phyloP scores from a whole-genome alignment of 345 rosid species.

The Hypericum androsaemum region DNA sequence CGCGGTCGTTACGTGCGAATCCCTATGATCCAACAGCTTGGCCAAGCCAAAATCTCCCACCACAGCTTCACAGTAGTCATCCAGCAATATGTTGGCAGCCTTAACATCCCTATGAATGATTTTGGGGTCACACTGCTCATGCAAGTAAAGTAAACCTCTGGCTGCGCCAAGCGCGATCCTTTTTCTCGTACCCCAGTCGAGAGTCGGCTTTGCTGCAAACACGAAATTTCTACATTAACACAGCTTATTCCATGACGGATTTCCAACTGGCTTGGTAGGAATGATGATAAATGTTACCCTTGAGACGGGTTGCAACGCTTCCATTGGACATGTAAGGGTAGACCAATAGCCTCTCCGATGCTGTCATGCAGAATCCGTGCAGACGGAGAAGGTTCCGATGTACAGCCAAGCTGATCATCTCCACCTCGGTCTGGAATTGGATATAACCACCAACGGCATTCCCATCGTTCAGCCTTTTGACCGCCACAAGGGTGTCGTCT shows the following conservation, averaged over 20 bases:
- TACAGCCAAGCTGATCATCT: slow-evolving; percentile 93
- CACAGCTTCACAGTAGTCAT: slow-evolving; percentile 71
- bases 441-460: slow-evolving; percentile 59
- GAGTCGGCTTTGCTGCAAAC: slow-evolving; percentile 56
- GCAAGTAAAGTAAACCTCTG: slow-evolving; percentile 83
- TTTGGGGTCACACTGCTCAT: slow-evolving; percentile 96
- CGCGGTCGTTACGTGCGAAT: slow-evolving; percentile 87
- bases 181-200: slow-evolving; percentile 90
- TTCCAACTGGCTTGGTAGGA: neutral
- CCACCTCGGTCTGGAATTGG: slow-evolving; percentile 90
- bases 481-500: slow-evolving; percentile 69
- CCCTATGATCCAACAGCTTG: slow-evolving; percentile 76
- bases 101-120: slow-evolving; percentile 92
- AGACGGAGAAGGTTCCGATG: slow-evolving; percentile 81
- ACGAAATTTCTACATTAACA: no score
- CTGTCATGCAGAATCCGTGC: slow-evolving; percentile 68
- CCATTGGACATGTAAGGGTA: slow-evolving; percentile 99
- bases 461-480: slow-evolving; percentile 71
- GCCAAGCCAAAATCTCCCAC: slow-evolving; percentile 97
- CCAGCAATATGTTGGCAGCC: slow-evolving; percentile 92
- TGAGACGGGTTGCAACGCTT: slow-evolving; percentile 85
- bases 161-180: slow-evolving; percentile 86
- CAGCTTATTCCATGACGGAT: neutral
- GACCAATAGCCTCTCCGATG: slow-evolving; percentile 64
- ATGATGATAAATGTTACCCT: slow-evolving; percentile 43